These are phyloP conservation scores for Dactylellina leptospora DNA, from an alignment of 2,329 filamentous ascomycete genomes.

Conservation along the genomic window DNA sequence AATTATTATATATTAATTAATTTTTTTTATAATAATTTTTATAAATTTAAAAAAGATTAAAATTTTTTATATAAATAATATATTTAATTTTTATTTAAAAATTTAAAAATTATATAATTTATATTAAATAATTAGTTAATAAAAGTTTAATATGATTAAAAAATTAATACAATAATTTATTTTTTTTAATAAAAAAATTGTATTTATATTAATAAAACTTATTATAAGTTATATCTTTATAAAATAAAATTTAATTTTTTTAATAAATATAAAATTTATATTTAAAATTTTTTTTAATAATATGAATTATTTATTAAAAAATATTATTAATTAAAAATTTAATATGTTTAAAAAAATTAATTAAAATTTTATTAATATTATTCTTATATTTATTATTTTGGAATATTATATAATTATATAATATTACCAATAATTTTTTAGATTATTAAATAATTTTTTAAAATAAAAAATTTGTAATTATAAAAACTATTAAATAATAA, in stretches of 20 bases:
- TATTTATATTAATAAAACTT: background rate
- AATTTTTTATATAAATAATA: background rate
- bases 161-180: background rate
- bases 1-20: background rate
- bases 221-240: background rate
- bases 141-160: background rate
- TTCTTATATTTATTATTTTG: background rate
- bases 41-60: background rate
- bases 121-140: background rate
- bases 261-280: background rate
- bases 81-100: background rate
- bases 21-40: background rate
- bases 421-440: background rate
- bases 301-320: background rate
- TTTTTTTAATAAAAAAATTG: background rate
- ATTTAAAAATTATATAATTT: background rate
- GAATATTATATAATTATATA: background rate
- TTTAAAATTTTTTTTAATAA: background rate
- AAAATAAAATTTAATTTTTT: too few species aligned
- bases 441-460: background rate
- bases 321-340: background rate
- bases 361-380: background rate
- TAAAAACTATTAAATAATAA: background rate
- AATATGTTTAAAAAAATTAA: background rate
- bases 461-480: background rate